Evolutionary conservation across 2,329 filamentous ascomycete genomes (phyloP).

Genomic region (Annulohypoxylon truncatum): DNA sequence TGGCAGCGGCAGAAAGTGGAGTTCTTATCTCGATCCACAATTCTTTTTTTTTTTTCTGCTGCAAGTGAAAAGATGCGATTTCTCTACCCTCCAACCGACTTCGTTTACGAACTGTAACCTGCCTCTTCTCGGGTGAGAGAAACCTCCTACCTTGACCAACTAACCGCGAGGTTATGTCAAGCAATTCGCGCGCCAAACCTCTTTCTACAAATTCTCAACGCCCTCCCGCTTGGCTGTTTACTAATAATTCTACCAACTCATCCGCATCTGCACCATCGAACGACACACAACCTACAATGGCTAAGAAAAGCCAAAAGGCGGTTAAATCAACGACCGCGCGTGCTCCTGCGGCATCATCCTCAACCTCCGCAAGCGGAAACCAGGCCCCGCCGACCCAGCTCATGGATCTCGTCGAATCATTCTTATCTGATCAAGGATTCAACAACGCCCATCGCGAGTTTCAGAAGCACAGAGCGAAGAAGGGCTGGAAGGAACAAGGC

Average conservation of each 20-base stretch:
- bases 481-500: constrained; percentile 57
- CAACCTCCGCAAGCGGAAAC: constrained; percentile 47
- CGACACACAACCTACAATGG: constrained; percentile 36
- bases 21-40: constrained; percentile 24
- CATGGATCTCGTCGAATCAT: constrained; percentile 73
- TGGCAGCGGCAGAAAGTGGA: constrained; percentile 22
- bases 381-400: constrained; percentile 65
- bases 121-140: background rate
- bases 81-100: background rate
- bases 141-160: background rate
- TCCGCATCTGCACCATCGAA: constrained; percentile 23
- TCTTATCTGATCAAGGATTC: constrained; percentile 75
- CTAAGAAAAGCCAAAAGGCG: constrained; percentile 43
- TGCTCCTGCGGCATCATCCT: constrained; percentile 29
- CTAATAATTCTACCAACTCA: constrained; percentile 46
- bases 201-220: constrained; percentile 35
- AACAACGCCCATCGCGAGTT: constrained; percentile 70
- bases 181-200: constrained; percentile 4
- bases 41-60: constrained; percentile 20
- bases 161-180: constrained; percentile 32
- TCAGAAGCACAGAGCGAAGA: constrained; percentile 69
- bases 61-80: constrained; percentile 11
- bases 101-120: background rate
- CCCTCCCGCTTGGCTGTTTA: constrained; percentile 51
- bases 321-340: constrained; percentile 16